Percentiles rank a stretch among this genome's conserved stretches.
phyloP scores from a whole-genome alignment of 306 rosid genomes.

The Prunus dulcis region DNA sequence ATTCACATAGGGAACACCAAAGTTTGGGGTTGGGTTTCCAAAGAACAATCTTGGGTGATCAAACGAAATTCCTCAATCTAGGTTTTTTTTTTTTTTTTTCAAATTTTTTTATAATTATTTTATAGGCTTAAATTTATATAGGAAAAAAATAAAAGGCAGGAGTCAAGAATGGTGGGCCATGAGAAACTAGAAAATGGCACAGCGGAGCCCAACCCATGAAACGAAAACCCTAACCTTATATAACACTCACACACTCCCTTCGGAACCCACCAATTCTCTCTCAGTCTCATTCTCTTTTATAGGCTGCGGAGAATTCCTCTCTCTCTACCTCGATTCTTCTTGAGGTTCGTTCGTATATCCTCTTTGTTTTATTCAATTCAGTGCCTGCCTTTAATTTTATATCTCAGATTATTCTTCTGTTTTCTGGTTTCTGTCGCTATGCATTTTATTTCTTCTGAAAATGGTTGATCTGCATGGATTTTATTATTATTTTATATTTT shows the following conservation, averaged over 20 bases:
- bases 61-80: too few species aligned
- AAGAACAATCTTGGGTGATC: too few species aligned
- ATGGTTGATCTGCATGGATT: neutral
- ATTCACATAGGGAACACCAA: too few species aligned
- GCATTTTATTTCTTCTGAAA: neutral
- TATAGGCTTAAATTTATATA: too few species aligned
- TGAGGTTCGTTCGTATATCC: neutral
- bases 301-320: neutral
- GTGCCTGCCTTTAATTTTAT: neutral
- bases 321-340: neutral
- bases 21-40: too few species aligned
- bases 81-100: too few species aligned
- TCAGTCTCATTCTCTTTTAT: neutral
- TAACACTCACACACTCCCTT: neutral
- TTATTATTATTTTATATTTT: neutral
- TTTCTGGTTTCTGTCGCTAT: neutral
- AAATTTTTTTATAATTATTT: too few species aligned
- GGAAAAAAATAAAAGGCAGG: neutral
- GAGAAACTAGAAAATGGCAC: neutral
- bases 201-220: neutral
- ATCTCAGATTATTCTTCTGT: neutral
- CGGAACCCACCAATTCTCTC: neutral
- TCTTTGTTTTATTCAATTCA: neutral
- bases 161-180: neutral
- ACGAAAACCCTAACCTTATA: slow-evolving; percentile 1